Percentiles rank a stretch among this genome's conserved stretches.
Conservation (phyloP, 1,284 basidiomycete species). For the Anthracocystis walkeri region DNA sequence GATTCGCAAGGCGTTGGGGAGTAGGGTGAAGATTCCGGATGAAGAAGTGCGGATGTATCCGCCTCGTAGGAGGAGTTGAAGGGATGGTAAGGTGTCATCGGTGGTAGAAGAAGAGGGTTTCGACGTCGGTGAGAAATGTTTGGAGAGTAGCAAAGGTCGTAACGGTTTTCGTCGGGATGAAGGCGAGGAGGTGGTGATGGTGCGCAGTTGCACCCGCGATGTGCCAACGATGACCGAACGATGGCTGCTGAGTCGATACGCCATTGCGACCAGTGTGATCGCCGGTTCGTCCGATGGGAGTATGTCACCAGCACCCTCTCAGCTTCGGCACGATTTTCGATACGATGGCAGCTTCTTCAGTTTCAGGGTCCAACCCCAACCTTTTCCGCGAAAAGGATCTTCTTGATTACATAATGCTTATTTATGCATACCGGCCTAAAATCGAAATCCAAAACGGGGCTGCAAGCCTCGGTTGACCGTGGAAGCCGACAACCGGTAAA, state of each 20-base stretch:
- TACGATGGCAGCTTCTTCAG: no score
- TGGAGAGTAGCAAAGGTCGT: constrained; percentile 30
- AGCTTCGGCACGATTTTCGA: no score
- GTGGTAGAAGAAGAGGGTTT: constrained; percentile 12
- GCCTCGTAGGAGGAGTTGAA: constrained; percentile 60
- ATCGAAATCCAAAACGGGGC: neutral
- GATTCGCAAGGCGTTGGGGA: constrained; percentile 67
- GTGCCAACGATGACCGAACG: constrained; percentile 1
- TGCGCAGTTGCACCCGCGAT: constrained; percentile 6
- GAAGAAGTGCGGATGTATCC: constrained; percentile 68
- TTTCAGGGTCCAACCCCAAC: no score
- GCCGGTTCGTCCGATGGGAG: no score
- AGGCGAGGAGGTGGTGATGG: neutral
- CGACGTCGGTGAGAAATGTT: constrained; percentile 35
- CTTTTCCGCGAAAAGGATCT: no score
- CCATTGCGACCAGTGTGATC: no score
- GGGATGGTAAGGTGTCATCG: constrained; percentile 32
- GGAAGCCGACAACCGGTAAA: constrained; percentile 31
- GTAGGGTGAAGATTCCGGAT: constrained; percentile 68
- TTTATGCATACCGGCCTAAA: no score
- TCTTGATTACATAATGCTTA: neutral
- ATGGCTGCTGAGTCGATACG: no score
- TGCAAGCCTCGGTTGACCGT: constrained; percentile 15
- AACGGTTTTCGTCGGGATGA: neutral
- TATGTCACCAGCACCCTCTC: no score